Conservation (phyloP, 768 basidiomycete species). For the Auriscalpium microsporum region DNA sequence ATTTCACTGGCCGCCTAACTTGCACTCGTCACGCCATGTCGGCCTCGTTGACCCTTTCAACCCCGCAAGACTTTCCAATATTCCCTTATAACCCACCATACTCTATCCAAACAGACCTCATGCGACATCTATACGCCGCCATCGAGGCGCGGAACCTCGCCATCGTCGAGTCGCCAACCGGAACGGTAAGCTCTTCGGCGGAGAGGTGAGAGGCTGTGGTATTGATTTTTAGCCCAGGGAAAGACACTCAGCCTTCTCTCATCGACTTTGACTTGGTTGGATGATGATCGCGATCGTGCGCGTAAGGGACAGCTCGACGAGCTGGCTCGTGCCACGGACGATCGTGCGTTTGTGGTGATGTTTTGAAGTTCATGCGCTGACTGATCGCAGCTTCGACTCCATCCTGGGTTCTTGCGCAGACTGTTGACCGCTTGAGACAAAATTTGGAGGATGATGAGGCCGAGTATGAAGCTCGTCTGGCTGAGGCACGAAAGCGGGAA, state of each 20-base stretch:
- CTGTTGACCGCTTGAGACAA: conserved; percentile 50
- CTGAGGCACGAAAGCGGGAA: conserved; percentile 55
- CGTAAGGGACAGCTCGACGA: conserved; percentile 53
- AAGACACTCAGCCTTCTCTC: conserved; percentile 81
- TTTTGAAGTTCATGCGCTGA: too few species aligned
- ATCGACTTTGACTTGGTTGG: conserved; percentile 66
- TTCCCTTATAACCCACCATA: conserved; percentile 87
- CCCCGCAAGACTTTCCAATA: conserved; percentile 59
- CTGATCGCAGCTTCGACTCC: conserved; percentile 22
- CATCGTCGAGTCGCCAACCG: conserved; percentile 84
- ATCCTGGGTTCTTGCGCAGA: conserved; percentile 72
- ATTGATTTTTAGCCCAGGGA: conserved; percentile 39
- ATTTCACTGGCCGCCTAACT: too few species aligned
- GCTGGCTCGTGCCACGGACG: conserved; percentile 11
- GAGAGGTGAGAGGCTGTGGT: neutral
- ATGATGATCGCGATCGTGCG: conserved; percentile 61
- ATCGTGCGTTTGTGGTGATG: too few species aligned
- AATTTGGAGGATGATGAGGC: conserved; percentile 61
- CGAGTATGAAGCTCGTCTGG: conserved; percentile 55
- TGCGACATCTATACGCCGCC: conserved; percentile 76
- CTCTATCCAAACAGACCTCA: conserved; percentile 75
- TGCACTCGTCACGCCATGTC: too few species aligned
- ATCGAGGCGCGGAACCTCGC: conserved; percentile 72
- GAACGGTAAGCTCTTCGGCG: conserved; percentile 48
- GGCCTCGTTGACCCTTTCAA: conserved; percentile 34